Conservation (phyloP, 164 flowering plant genomes). For the Macadamia integrifolia region DNA sequence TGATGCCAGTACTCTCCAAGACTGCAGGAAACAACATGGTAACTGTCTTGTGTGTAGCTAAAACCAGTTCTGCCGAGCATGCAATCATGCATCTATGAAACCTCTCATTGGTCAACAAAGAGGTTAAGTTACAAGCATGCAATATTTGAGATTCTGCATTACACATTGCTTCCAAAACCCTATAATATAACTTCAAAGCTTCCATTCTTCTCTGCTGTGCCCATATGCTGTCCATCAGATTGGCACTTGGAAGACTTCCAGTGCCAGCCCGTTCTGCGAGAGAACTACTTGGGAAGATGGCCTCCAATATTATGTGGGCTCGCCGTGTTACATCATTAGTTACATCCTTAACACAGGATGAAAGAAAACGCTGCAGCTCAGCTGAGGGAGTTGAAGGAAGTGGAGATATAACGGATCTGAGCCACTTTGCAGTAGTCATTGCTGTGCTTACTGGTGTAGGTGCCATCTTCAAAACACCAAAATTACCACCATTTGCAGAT, state of each 20-base stretch:
- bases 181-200: conserved; percentile 77
- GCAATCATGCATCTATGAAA: conserved; percentile 99
- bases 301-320: conserved; percentile 81
- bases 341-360: conserved; percentile 75
- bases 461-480: conserved; percentile 39
- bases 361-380: conserved; percentile 57
- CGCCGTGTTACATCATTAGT: conserved; percentile 67
- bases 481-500: conserved; percentile 36
- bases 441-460: conserved; percentile 95
- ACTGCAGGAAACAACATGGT: conserved; percentile 97
- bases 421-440: conserved; percentile 99
- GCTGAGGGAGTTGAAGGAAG: conserved; percentile 81
- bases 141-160: conserved; percentile 75
- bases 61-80: conserved; percentile 94
- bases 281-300: conserved; percentile 79
- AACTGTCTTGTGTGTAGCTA: conserved; percentile 91
- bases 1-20: conserved; percentile 89
- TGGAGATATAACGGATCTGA: conserved; percentile 75
- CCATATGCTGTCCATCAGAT: conserved; percentile 88
- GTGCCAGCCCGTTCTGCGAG: conserved; percentile 51
- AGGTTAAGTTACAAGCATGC: conserved; percentile 73
- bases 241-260: conserved; percentile 55
- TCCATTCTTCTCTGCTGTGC: conserved; percentile 89
- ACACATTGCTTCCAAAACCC: conserved; percentile 93
- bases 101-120: conserved; percentile 89